These are phyloP conservation scores for Pleurotus tuoliensis DNA, from an alignment of 768 basidiomycete genomes.

Conservation along the genomic window DNA sequence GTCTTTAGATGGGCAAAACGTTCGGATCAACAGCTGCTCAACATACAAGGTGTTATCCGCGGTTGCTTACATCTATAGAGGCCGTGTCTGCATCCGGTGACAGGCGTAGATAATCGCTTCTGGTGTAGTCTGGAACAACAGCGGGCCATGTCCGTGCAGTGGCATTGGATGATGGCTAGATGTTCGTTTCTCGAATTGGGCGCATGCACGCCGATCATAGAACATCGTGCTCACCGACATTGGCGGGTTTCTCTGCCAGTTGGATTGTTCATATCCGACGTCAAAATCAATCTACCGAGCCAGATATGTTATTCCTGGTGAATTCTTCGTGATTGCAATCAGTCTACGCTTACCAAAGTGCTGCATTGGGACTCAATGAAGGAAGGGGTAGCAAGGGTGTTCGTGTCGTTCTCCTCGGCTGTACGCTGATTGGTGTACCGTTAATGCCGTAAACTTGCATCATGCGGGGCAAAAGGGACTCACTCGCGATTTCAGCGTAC, in stretches of 20 bases:
- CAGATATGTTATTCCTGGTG: too few relatives aligned
- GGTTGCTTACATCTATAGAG: conserved; percentile 6
- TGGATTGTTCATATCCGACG: not conserved
- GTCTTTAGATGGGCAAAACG: not conserved
- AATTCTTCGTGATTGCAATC: not conserved
- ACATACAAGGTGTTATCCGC: not conserved
- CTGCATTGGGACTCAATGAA: conserved; percentile 6
- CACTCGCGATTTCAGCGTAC: not conserved
- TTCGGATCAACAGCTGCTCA: not conserved
- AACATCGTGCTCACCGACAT: not conserved
- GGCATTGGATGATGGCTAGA: not conserved
- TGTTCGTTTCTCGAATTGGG: not conserved
- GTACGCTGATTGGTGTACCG: not conserved
- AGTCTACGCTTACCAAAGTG: conserved; percentile 4
- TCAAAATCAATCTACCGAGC: conserved; percentile 1
- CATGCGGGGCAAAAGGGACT: not conserved
- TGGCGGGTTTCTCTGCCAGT: not conserved
- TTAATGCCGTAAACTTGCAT: not conserved
- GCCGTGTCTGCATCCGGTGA: conserved; percentile 4
- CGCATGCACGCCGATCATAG: not conserved
- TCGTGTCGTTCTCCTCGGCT: not conserved
- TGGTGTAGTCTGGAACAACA: not conserved
- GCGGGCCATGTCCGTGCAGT: not conserved
- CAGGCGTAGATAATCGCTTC: not conserved
- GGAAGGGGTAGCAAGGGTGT: not conserved